Evolutionary conservation across 192 early-diverging fungal genomes (phyloP).

Genomic region (Phlyctochytrium arcticum): DNA sequence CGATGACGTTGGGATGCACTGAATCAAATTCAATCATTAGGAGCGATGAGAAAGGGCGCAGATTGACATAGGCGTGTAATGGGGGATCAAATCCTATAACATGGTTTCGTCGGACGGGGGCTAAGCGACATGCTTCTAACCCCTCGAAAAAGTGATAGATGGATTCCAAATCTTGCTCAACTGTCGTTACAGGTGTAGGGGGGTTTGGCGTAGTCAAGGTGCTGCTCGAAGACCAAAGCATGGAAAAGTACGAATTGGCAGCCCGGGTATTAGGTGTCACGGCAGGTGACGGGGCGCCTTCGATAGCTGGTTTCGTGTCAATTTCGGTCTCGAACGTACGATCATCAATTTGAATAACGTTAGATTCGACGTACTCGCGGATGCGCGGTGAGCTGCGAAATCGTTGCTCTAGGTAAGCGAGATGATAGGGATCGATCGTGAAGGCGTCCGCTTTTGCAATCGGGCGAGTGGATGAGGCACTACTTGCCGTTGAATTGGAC

Average conservation of each 20-base stretch:
- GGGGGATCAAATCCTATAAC: slow-evolving; percentile 14
- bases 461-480: no score
- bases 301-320: background rate
- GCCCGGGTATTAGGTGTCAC: background rate
- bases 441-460: background rate
- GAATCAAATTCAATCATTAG: slow-evolving; percentile 18
- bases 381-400: slow-evolving; percentile 17
- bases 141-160: slow-evolving; percentile 25
- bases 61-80: background rate
- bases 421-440: slow-evolving; percentile 27
- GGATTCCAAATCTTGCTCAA: slow-evolving; percentile 23
- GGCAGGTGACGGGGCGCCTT: background rate
- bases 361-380: background rate
- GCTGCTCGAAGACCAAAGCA: background rate
- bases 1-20: slow-evolving; percentile 17
- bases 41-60: background rate
- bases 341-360: no score
- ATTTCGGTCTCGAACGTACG: background rate
- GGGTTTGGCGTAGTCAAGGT: background rate
- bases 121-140: slow-evolving; percentile 10
- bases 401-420: slow-evolving; percentile 9
- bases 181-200: background rate
- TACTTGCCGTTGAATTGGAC: background rate
- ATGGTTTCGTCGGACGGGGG: slow-evolving; percentile 22
- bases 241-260: slow-evolving; percentile 5